A percentile compares a stretch with the other conserved stretches of the same genome.
Evolutionary conservation across 768 basidiomycete genomes (phyloP).

Genomic region (Hygrophorus russula): DNA sequence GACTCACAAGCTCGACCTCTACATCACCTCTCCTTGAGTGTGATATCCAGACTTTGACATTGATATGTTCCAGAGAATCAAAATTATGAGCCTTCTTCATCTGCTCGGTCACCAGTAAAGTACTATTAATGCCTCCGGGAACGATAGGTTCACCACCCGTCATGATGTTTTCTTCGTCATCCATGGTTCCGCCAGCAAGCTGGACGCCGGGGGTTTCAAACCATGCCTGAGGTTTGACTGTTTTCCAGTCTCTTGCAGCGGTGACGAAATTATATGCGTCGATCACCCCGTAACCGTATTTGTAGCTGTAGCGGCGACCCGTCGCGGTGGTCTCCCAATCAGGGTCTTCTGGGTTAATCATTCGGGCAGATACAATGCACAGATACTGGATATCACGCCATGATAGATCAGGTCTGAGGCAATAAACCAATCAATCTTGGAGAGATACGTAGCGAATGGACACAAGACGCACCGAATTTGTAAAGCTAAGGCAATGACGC

Average conservation of each 20-base stretch:
- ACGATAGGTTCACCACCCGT: slow-evolving; percentile 58
- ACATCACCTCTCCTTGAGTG: slow-evolving; percentile 84
- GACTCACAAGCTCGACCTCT: slow-evolving; percentile 81
- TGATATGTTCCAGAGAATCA: slow-evolving; percentile 86
- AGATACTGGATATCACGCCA: slow-evolving; percentile 97
- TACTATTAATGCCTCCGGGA: slow-evolving; percentile 51
- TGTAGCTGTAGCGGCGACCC: slow-evolving; percentile 66
- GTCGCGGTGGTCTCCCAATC: slow-evolving; percentile 83
- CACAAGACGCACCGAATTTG: slow-evolving; percentile 55
- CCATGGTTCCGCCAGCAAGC: slow-evolving; percentile 49
- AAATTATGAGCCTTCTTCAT: slow-evolving; percentile 68
- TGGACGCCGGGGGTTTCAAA: slow-evolving; percentile 65
- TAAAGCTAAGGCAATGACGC: slow-evolving; percentile 84
- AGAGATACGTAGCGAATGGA: not conserved
- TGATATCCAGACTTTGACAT: slow-evolving; percentile 86
- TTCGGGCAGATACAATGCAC: slow-evolving; percentile 61
- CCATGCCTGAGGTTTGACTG: slow-evolving; percentile 94
- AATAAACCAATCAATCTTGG: slow-evolving; percentile 4
- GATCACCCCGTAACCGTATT: slow-evolving; percentile 89
- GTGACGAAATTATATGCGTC: slow-evolving; percentile 77
- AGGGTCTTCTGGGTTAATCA: slow-evolving; percentile 80
- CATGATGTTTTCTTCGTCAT: slow-evolving; percentile 32
- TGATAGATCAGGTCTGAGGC: slow-evolving; percentile 72
- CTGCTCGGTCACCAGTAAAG: slow-evolving; percentile 52
- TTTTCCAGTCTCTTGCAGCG: slow-evolving; percentile 69